These are phyloP conservation scores for Pythium aquatile DNA, from an alignment of 352 stramenopile genomes.

Conservation along the genomic window DNA sequence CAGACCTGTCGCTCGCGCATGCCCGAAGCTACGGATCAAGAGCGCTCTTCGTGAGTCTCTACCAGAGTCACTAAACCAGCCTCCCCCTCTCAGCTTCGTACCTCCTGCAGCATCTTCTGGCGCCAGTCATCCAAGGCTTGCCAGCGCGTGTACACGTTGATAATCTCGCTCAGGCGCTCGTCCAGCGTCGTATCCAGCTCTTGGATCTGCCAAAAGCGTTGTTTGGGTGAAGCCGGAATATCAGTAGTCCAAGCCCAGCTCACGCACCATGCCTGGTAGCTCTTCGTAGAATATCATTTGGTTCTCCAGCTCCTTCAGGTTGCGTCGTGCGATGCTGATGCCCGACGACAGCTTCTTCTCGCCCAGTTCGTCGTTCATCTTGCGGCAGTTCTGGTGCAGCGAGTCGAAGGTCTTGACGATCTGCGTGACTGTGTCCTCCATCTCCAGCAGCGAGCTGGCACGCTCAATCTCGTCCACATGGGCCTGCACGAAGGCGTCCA, in stretches of 20 bases:
- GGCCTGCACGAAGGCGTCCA: conserved; percentile 69
- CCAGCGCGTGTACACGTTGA: conserved; percentile 68
- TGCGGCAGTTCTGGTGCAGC: conserved; percentile 59
- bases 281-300: conserved; percentile 87
- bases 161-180: conserved; percentile 43
- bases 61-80: too few relatives aligned
- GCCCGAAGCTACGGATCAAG: conserved; percentile 43
- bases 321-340: conserved; percentile 77
- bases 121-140: conserved; percentile 76
- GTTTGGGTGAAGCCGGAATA: not conserved
- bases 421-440: conserved; percentile 57
- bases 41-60: not conserved
- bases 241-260: not conserved
- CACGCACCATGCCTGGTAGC: conserved; percentile 51
- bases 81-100: conserved; percentile 13
- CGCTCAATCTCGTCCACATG: conserved; percentile 86
- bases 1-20: conserved; percentile 55
- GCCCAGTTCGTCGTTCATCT: conserved; percentile 82
- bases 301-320: conserved; percentile 75
- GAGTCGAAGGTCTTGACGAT: conserved; percentile 61
- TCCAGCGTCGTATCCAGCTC: conserved; percentile 48
- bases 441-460: conserved; percentile 64
- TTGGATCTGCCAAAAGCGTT: conserved; percentile 22
- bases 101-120: conserved; percentile 81
- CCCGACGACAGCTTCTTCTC: conserved; percentile 79